These are phyloP conservation scores for Colletotrichum chlorophyti DNA, from an alignment of 2,329 filamentous ascomycete genomes.

Conservation along the genomic window DNA sequence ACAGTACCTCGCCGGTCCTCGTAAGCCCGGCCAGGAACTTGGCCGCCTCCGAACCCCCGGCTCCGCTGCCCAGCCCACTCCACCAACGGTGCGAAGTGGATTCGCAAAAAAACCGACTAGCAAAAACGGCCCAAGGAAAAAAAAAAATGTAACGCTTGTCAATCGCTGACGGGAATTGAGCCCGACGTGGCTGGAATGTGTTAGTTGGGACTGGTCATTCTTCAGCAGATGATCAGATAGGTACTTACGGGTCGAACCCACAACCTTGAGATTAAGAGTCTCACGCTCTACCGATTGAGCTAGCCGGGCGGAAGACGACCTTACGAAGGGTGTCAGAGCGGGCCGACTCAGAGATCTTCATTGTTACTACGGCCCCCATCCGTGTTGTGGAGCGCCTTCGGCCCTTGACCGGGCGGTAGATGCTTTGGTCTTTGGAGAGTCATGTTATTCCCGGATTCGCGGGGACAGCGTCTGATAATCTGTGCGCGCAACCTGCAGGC, in stretches of 20 bases:
- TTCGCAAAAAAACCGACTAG: background rate
- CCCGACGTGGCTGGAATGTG: background rate
- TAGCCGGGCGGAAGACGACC: conserved; percentile 57
- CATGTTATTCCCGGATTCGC: too few species aligned
- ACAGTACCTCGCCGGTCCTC: background rate
- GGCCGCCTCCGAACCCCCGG: background rate
- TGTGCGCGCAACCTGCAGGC: too few species aligned
- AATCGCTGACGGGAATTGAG: conserved; percentile 13
- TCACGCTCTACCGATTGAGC: conserved; percentile 77
- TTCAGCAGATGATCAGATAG: background rate
- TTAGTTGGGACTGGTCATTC: background rate
- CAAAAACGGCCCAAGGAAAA: background rate
- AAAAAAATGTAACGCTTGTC: background rate
- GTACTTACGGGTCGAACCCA: conserved; percentile 51
- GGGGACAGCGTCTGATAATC: too few species aligned
- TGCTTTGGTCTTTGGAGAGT: too few species aligned
- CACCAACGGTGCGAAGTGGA: background rate
- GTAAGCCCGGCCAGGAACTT: background rate
- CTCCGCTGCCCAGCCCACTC: background rate
- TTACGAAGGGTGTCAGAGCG: too few species aligned
- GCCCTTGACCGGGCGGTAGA: too few species aligned
- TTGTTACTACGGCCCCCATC: too few species aligned
- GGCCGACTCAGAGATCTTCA: too few species aligned
- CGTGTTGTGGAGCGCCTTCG: too few species aligned
- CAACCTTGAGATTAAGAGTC: conserved; percentile 71